These are phyloP conservation scores for Scleromitrula shiraiana DNA, from an alignment of 2,329 filamentous ascomycete genomes.

Conservation along the genomic window DNA sequence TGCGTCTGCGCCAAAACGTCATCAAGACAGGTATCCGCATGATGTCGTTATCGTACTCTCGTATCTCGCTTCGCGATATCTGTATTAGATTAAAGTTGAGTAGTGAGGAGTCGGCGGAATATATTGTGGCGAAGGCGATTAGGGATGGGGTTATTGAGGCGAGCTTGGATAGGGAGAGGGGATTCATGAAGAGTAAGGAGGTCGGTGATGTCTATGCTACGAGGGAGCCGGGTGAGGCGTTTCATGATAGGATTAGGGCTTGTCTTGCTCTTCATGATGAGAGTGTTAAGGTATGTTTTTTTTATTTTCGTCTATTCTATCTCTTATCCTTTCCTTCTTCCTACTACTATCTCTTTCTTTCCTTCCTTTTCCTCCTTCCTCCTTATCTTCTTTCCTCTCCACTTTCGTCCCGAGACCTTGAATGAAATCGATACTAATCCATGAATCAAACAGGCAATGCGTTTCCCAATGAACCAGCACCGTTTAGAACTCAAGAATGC, in stretches of 20 bases:
- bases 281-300: slow-evolving; percentile 75
- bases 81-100: slow-evolving; percentile 90
- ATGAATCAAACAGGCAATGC: slow-evolving; percentile 64
- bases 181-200: slow-evolving; percentile 98
- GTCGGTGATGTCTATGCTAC: slow-evolving; percentile 94
- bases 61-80: slow-evolving; percentile 93
- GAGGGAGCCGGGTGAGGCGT: slow-evolving; percentile 89
- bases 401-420: too few species aligned
- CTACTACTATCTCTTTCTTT: too few species aligned
- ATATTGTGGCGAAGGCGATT: slow-evolving; percentile 98
- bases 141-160: slow-evolving; percentile 96
- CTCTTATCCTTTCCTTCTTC: too few species aligned
- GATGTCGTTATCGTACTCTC: slow-evolving; percentile 97
- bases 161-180: slow-evolving; percentile 83
- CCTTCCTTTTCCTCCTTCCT: too few species aligned
- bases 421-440: background rate
- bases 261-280: slow-evolving; percentile 91
- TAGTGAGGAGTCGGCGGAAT: slow-evolving; percentile 95
- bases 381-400: too few species aligned
- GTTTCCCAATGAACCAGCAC: slow-evolving; percentile 99
- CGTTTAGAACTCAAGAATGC: slow-evolving; percentile 95
- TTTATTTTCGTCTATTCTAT: background rate
- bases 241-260: slow-evolving; percentile 92
- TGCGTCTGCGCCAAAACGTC: slow-evolving; percentile 93
- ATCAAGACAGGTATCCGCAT: slow-evolving; percentile 99